Percentiles rank a stretch among this genome's conserved stretches.
phyloP scores from a whole-genome alignment of 1,284 basidiomycete genomes.

The Coniferiporia sulphurascens region DNA sequence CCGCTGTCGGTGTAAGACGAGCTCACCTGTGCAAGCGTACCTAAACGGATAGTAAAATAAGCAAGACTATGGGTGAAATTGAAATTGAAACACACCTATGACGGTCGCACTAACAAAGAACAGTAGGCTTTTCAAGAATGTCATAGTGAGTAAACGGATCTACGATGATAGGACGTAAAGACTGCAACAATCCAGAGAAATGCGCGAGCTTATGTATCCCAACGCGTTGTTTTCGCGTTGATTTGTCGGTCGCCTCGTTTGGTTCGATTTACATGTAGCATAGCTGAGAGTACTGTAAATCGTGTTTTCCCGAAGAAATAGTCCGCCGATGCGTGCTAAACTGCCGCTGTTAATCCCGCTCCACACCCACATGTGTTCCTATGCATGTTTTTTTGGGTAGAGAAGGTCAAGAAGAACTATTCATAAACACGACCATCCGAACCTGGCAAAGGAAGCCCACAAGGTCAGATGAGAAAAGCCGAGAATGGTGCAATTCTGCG shows the following conservation, averaged over 20 bases:
- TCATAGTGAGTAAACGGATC: not conserved
- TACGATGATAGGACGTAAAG: not conserved
- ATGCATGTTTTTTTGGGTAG: no score
- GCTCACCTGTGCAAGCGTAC: conserved; percentile 7
- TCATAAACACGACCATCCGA: no score
- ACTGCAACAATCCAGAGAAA: not conserved
- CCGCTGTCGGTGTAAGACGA: conserved; percentile 27
- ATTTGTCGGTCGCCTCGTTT: not conserved
- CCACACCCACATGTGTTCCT: no score
- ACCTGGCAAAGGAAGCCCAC: no score
- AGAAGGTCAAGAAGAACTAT: no score
- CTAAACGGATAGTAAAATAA: not conserved
- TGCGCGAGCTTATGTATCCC: not conserved
- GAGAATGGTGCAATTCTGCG: no score
- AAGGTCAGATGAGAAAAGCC: no score
- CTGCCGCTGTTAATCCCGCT: no score
- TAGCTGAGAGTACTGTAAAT: no score
- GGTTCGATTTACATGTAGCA: no score
- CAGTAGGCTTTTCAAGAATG: not conserved
- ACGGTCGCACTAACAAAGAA: not conserved
- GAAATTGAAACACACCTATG: not conserved
- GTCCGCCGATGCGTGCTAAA: no score
- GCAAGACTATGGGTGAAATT: not conserved
- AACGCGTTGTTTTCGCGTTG: not conserved
- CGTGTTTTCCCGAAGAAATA: no score